Evolutionary conservation across 352 stramenopile species (phyloP), one percentile per base, ranked within the genome.

Genomic region (Phytophthora cactorum): DNA sequence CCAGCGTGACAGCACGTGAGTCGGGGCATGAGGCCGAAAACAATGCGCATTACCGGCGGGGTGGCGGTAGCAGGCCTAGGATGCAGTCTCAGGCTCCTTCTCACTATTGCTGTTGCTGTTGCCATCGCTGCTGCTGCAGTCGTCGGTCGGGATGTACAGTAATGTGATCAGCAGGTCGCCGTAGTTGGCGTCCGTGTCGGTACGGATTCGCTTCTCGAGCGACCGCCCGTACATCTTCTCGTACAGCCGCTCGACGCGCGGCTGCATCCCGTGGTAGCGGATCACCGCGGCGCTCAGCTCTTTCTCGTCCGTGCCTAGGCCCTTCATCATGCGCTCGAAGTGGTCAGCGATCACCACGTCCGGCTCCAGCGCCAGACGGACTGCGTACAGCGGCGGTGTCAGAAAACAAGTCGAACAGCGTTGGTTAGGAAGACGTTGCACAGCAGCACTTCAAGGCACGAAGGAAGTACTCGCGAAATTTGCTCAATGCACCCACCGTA

Each of bases 261-360:
- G 63, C 44, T 88, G 66, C 59, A 78, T 75, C 58, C 71, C 66
- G 58, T 85, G 76, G 51, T 90, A 90, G 47, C 82, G 82, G 55
- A 90, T 76, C 43, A 84, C 56, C 5, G 79, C 79, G 6, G 74
- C 72, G 46, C 75, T 89, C 41, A 90, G 67, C 15, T 63, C 77
- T 55, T 86, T 78, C 61, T 90, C 78, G 59, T 91, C 81, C 41
- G 77, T 91, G 50, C 69, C 70, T 5, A 89, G 51, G 12, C 78
- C 77, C 50, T 83, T 86, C 78, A 91, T 87, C 34, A 80, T 82
- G 57, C 68, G 72, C 58, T 91, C 77, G 46, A 89, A 82, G 52
- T 87, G 80, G 51, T 83, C 64, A 12, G 76, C 77, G 39, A 89
- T 64, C 28, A 70, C 54, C 56, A 77, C 66, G 59, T 82, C 66